Evolutionary conservation across 2,329 filamentous ascomycete genomes (phyloP).

Genomic region (Aspergillus glaucus): DNA sequence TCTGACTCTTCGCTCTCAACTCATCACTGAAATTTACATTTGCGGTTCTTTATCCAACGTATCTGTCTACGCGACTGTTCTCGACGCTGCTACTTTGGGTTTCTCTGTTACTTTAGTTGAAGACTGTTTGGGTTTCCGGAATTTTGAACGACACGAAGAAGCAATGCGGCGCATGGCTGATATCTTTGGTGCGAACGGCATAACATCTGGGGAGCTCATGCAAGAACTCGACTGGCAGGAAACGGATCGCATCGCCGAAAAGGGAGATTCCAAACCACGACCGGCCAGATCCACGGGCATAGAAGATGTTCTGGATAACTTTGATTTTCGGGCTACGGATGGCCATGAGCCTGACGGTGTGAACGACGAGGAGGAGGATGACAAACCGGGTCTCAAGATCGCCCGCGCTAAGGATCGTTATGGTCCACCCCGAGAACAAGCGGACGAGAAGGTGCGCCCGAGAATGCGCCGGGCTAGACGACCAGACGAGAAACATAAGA

Average conservation of each 20-base stretch:
- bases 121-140: constrained; percentile 80
- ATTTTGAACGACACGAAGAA: constrained; percentile 59
- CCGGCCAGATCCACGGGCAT: constrained; percentile 23
- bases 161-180: constrained; percentile 67
- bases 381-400: constrained; percentile 13
- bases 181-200: constrained; percentile 65
- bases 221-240: constrained; percentile 39
- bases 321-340: constrained; percentile 21
- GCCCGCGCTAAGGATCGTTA: constrained; percentile 14
- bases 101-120: constrained; percentile 80
- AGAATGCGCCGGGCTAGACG: constrained; percentile 23
- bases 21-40: constrained; percentile 83
- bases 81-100: constrained; percentile 84
- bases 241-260: constrained; percentile 31
- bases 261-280: constrained; percentile 10
- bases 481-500: constrained; percentile 11
- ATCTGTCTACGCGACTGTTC: constrained; percentile 82
- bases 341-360: neutral
- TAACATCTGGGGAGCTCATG: constrained; percentile 56
- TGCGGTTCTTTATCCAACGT: constrained; percentile 83
- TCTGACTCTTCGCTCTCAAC: constrained; percentile 69
- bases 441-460: constrained; percentile 17
- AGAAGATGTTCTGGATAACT: constrained; percentile 29
- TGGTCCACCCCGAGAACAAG: constrained; percentile 2
- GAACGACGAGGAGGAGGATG: constrained; percentile 10